Base-by-base conservation (phyloP, 805 yeast genomes). In the Zygosaccharomyces pseudorouxii region DNA sequence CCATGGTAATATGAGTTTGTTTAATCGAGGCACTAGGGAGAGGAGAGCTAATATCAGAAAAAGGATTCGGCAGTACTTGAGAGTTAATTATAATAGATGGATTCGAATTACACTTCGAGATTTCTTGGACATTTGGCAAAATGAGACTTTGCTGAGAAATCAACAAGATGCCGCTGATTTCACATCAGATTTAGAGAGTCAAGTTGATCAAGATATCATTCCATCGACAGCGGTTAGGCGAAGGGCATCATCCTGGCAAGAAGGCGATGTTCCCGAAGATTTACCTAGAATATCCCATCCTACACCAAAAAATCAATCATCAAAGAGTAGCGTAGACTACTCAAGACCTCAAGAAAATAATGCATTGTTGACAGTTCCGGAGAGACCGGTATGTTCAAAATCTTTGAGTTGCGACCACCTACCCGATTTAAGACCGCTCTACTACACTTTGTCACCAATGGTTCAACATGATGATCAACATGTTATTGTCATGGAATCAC, bases 51-150 rank as follows among this genome's bases (percentile, higher is more conserved):
- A 49, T 20, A 46, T 62, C 2, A 50, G 58, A 29, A 43, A 39
- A 10, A 53, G 53, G 30, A 62, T 64, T 10, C 50, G 60, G 27
- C 48, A 51, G 16, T 59, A 60, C 45, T 38, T 64, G 43, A 48
- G 64, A 23, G 47, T 52, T 2, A 57, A 55, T 30, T 62, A 62
- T 46, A 50, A 52, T 46, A 59, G 64, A 11, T 58, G 64, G 59
- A 58, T 60, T 10, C 53, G 57, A 37, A 53, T 64, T 41, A 55
- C 57, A 5, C 50, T 64, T 25, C 45, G 54, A 36, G 67, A 62
- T 48, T 61, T 55, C 40, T 40, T 63, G 19, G 59, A 63, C 35
- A 51, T 64, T 14, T 64, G 67, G 69, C 65, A 58, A 38, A 55
- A 58, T 35, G 50, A 53, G 20, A 38, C 38, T 16, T 30, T 27